Evolutionary conservation across 352 stramenopile genomes (phyloP).

Genomic region (Phytophthora europaea): DNA sequence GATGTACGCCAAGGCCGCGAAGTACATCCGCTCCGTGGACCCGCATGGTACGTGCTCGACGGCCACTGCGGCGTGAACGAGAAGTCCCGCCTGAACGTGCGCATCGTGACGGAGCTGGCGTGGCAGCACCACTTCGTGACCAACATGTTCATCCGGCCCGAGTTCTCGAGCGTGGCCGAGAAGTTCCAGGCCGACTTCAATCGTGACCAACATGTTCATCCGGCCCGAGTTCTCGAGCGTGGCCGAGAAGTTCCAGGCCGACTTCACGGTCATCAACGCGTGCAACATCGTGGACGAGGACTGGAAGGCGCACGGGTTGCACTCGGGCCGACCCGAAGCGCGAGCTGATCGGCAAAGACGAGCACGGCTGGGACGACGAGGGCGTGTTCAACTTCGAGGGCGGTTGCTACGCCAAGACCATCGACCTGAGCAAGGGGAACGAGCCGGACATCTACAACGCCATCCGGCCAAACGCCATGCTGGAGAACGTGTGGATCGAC

Average conservation of each 20-base stretch:
- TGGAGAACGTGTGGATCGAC: conserved; percentile 97
- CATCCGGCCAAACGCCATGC: conserved; percentile 96
- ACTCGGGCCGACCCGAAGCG: conserved; percentile 94
- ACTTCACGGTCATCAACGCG: conserved; percentile 99
- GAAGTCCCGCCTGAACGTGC: conserved; percentile 94
- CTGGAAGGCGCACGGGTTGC: conserved; percentile 94
- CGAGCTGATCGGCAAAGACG: conserved; percentile 84
- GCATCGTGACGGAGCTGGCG: conserved; percentile 98
- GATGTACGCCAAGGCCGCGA: conserved; percentile 94
- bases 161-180: conserved; percentile 87
- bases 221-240: conserved; percentile 84
- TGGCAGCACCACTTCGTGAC: conserved; percentile 99
- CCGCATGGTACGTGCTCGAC: conserved; percentile 97
- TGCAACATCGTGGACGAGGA: conserved; percentile 96
- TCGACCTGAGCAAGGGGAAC: conserved; percentile 96
- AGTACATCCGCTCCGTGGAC: conserved; percentile 95
- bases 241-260: conserved; percentile 94
- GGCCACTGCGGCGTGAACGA: conserved; percentile 95
- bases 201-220: conserved; percentile 98
- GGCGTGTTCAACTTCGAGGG: conserved; percentile 99
- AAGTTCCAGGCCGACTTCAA: conserved; percentile 98
- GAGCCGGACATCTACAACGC: conserved; percentile 99
- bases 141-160: conserved; percentile 96
- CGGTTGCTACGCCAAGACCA: conserved; percentile 99
- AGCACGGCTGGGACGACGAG: conserved; percentile 98